Percentiles rank a stretch among this genome's conserved stretches.
These are phyloP conservation scores for Fagopyrum tataricum DNA, from an alignment of 148 eudicot species.

Conservation along the genomic window DNA sequence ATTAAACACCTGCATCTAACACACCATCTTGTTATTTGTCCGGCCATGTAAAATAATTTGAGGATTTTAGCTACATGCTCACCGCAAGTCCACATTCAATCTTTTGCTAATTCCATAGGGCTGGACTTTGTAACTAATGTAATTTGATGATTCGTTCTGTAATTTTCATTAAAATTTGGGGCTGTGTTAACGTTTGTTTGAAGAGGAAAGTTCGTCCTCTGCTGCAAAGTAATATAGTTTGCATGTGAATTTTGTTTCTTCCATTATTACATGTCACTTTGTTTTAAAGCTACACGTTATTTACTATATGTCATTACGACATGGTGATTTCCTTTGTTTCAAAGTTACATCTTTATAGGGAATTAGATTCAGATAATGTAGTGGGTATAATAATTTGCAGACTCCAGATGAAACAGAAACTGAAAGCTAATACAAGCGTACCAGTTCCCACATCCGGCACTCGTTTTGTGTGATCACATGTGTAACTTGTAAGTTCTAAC, in stretches of 20 bases:
- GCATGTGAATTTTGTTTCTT: not conserved
- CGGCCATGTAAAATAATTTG: conserved; percentile 19
- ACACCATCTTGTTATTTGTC: conserved; percentile 18
- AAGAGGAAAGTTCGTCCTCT: not conserved
- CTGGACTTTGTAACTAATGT: conserved; percentile 22
- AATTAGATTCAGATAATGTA: no score
- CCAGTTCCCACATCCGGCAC: not conserved
- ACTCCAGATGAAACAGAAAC: not conserved
- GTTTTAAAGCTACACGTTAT: no score
- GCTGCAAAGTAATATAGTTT: not conserved
- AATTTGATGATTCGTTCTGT: conserved; percentile 7
- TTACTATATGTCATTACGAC: no score
- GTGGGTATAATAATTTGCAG: not conserved
- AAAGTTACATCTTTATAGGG: no score
- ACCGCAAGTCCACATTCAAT: no score
- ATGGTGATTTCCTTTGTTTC: no score
- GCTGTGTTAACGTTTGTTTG: not conserved
- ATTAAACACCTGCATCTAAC: conserved; percentile 21
- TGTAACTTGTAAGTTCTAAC: not conserved
- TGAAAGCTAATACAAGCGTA: not conserved
- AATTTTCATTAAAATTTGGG: not conserved
- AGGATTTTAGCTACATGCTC: conserved; percentile 18
- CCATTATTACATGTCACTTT: no score
- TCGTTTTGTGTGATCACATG: not conserved
- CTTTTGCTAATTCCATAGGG: conserved; percentile 6